Base-by-base conservation (phyloP, 176 grass and related monocot genomes). In the Aegilops umbellulata region DNA sequence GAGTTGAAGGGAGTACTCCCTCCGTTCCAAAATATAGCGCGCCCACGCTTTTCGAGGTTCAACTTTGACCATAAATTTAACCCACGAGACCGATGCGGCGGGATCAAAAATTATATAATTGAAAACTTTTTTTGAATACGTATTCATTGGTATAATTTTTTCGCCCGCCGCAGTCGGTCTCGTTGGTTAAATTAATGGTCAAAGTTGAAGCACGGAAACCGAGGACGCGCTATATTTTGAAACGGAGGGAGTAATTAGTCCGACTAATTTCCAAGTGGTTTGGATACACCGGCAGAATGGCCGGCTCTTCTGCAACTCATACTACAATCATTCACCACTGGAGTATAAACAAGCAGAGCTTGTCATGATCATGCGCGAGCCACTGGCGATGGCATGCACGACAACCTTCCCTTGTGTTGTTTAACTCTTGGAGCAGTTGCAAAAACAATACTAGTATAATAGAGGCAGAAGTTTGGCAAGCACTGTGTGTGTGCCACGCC, bases 301-400 rank as follows among this genome's bases (percentile, higher is more conserved):
- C 53, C 19, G 7, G 19, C 17, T 57, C 53, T 58, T 58, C 31
- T 32, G 31, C 31, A 32, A 32, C 31, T 32, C 31, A 32, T 32
- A 32, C 31, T 58, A 9, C 53, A 3, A 58, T 22, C 53, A 58
- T 9, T 58, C 53, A 22, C 19, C 16, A 19, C 5, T 53, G 5
- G 15, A 53, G 49, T 53, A 53, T 53, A 53, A 53, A 53, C 44
- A 5, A 53, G 16, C 3, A 26, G 63, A 72, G 6, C 63, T 10
- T 44, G 63, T 85, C 87, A 57, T 67, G 60, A 74, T 89, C 87
- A 79, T 58, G 81, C 82, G 60, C 57, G 22, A 8, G 60, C n/a
- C 60, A 61, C 9, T 25, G 3, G 60, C 76, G 62, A 71, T 47
- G 19, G 49, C 73, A 27, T 25, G 35, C 27, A 16, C 15, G 49